Conservation (phyloP, 2,329 filamentous ascomycete genomes). For the Cladophialophora carrionii region DNA sequence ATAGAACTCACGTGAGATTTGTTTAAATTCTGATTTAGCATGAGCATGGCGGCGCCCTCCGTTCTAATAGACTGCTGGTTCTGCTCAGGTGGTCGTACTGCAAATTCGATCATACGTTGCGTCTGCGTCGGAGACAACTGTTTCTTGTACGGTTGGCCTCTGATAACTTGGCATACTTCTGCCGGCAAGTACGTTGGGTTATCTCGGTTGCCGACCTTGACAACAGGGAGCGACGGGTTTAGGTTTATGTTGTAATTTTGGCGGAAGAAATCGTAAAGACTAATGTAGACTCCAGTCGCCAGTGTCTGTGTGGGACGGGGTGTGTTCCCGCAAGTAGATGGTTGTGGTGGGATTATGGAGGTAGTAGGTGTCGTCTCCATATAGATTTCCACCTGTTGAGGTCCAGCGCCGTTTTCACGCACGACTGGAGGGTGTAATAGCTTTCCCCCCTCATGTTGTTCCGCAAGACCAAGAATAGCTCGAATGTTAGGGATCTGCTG, state of each 20-base stretch:
- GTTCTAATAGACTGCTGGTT: constrained; percentile 67
- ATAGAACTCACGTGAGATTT: constrained; percentile 14
- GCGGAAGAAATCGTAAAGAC: constrained; percentile 57
- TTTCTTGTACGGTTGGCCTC: constrained; percentile 66
- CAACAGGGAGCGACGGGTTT: constrained; percentile 57
- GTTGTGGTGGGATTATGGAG: too few relatives aligned
- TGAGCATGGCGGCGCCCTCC: constrained; percentile 14
- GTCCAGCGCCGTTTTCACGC: constrained; percentile 49
- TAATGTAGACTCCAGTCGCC: constrained; percentile 51
- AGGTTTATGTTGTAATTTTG: constrained; percentile 47
- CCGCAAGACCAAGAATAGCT: constrained; percentile 7
- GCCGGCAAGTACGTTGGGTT: constrained; percentile 68
- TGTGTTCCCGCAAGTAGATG: too few relatives aligned
- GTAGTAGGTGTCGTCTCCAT: constrained; percentile 39
- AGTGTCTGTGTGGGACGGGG: too few relatives aligned
- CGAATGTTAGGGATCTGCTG: neutral
- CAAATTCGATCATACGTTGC: constrained; percentile 70
- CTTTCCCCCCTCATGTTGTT: constrained; percentile 5
- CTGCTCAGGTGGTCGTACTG: constrained; percentile 66
- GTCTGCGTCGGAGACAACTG: constrained; percentile 67
- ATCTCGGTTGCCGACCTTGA: constrained; percentile 65
- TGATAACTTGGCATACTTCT: constrained; percentile 65
- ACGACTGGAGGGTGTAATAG: constrained; percentile 46
- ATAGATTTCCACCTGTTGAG: constrained; percentile 61
- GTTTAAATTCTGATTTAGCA: constrained; percentile 10